Conservation (phyloP, 1,139 yeast genomes). For the Suhomyces chickasaworum region DNA sequence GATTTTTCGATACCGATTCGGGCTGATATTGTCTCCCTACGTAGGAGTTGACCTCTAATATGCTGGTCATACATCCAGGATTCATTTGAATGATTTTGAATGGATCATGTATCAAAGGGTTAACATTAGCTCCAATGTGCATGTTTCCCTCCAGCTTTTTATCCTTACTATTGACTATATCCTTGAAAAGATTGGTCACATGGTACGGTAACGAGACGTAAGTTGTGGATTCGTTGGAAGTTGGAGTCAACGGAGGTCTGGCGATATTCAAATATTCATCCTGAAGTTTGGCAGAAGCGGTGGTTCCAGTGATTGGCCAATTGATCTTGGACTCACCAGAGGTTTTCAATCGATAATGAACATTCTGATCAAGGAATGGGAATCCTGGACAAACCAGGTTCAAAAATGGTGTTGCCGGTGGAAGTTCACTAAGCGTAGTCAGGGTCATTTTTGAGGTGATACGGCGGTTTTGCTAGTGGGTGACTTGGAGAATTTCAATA, state of each 20-base stretch:
- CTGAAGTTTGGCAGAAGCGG: constrained; percentile 28
- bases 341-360: constrained; percentile 30
- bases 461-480: background rate
- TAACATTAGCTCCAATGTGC: constrained; percentile 58
- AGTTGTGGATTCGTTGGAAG: constrained; percentile 41
- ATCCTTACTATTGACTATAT: constrained; percentile 30
- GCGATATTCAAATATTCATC: constrained; percentile 39
- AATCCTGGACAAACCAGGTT: constrained; percentile 46
- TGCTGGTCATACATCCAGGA: constrained; percentile 53
- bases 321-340: constrained; percentile 17
- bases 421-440: constrained; percentile 18
- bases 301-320: constrained; percentile 40
- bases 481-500: background rate
- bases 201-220: constrained; percentile 48
- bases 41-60: constrained; percentile 14
- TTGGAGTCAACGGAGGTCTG: constrained; percentile 36
- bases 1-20: constrained; percentile 21
- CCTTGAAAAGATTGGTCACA: constrained; percentile 35
- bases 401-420: constrained; percentile 34
- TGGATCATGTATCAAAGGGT: constrained; percentile 56
- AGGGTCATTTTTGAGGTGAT: constrained; percentile 3
- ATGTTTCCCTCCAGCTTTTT: constrained; percentile 47
- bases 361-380: constrained; percentile 36
- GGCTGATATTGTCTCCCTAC: background rate
- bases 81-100: constrained; percentile 53